Percentiles rank a stretch among this genome's conserved stretches.
Conservation (phyloP, 2,329 filamentous ascomycete species). For the Sarocladiaceae sp. region DNA sequence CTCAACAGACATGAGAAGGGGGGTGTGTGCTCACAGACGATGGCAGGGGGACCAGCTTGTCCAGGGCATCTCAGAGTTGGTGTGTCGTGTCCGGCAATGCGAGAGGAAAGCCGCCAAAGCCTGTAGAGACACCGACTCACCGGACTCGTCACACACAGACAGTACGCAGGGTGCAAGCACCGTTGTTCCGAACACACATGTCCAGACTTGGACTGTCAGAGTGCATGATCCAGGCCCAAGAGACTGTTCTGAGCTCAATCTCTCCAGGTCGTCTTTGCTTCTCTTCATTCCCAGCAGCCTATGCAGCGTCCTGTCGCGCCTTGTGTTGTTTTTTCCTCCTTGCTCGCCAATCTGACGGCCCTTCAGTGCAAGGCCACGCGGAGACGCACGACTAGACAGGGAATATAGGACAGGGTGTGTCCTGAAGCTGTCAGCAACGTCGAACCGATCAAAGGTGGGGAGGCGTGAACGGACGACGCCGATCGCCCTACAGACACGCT, state of each 20-base stretch:
- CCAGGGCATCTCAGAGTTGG: not conserved
- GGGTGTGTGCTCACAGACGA: not conserved
- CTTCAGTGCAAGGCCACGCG: not conserved
- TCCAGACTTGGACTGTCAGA: not conserved
- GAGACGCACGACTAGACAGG: not conserved
- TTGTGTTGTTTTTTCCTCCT: not conserved
- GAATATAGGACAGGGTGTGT: constrained; percentile 5
- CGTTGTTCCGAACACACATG: not conserved
- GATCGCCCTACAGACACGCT: not conserved
- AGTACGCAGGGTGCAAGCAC: not conserved
- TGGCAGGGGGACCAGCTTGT: not conserved
- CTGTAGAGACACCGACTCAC: constrained; percentile 7
- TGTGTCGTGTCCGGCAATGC: not conserved
- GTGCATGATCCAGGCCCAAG: not conserved
- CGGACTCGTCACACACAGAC: constrained; percentile 1
- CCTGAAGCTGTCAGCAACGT: constrained; percentile 7
- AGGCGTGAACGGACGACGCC: constrained; percentile 6
- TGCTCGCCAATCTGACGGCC: not conserved
- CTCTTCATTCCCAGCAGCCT: not conserved
- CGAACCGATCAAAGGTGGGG: not conserved
- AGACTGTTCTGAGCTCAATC: not conserved
- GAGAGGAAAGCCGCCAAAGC: not conserved
- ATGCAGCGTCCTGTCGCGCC: not conserved
- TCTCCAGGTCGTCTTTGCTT: not conserved
- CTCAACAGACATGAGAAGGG: constrained; percentile 1